A percentile compares a stretch with the other conserved stretches of the same genome.
Conservation (phyloP, 345 rosid genomes). For the Adansonia digitata region DNA sequence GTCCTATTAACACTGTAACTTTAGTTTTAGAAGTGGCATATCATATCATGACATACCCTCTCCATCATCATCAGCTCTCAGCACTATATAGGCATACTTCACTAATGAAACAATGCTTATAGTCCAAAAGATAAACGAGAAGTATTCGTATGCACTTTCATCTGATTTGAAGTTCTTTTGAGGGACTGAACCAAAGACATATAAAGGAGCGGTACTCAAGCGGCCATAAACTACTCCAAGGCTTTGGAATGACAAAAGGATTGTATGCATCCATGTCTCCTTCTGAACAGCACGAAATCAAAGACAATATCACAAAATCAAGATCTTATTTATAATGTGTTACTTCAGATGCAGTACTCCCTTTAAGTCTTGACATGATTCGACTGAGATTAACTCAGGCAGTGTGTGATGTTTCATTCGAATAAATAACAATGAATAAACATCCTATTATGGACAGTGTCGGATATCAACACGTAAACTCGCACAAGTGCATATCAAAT, state of each 20-base stretch:
- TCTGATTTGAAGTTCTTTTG: slow-evolving; percentile 29
- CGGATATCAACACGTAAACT: not conserved
- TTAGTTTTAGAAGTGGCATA: not conserved
- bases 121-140: slow-evolving; percentile 67
- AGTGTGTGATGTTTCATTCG: not conserved
- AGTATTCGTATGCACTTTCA: slow-evolving; percentile 35
- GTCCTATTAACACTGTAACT: not conserved
- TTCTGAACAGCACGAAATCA: slow-evolving; percentile 1
- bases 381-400: not conserved
- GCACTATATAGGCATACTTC: slow-evolving; percentile 49
- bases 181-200: slow-evolving; percentile 43
- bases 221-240: slow-evolving; percentile 60
- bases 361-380: too few species aligned
- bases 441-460: too few species aligned
- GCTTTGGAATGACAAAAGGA: slow-evolving; percentile 48
- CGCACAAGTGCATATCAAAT: not conserved
- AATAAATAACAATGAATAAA: not conserved
- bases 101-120: slow-evolving; percentile 43
- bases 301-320: not conserved
- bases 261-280: slow-evolving; percentile 48
- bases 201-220: slow-evolving; percentile 51
- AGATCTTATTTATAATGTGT: not conserved
- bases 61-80: slow-evolving; percentile 54
- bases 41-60: slow-evolving; percentile 40
- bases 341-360: not conserved